Evolutionary conservation across 83 land plant species (phyloP), one percentile per base, ranked within the genome.

Genomic region (Picea abies): DNA sequence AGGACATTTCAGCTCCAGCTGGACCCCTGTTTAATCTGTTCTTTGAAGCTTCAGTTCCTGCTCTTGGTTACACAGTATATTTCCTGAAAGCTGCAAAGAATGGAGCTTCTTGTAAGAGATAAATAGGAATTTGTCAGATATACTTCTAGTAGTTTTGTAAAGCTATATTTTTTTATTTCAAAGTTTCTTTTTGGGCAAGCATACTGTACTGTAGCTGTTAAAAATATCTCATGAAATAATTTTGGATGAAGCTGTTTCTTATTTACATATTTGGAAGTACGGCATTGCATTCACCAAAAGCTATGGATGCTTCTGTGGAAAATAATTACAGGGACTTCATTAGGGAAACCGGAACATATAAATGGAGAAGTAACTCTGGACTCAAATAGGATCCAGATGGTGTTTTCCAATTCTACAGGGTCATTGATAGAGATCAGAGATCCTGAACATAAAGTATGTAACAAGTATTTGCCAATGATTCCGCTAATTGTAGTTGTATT

Each of bases 41-140:
- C 3, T 86, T 86, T 79, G 65, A 63, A 86, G 85, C 88, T 63
- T 70, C 83, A 37, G 80, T 86, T 79, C 90, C 88, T 80, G 80
- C 88, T 47, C 83, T 88, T 17, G 88, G 90, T 41, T 86, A 83
- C 60, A 79, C 71, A 12, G 26, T 89, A 7, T 88, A 87, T 82
- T 79, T 78, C 35, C 20, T 88, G 20, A 76, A 76, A 52, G 35
- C 79, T 76, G 19, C 37, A 56, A 25, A 76, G 61, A 26, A 2
- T 52, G 79, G 20, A 76, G 37, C 61, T 14, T 76, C 79, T 25
- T 14, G 62, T 76, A 76, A 76, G 79, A 25, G 61, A 76, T 70
- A 37, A 44, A 41, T 73, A 5, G 41, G 23, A 41, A 0, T 44
- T n/a, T 73, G n/a, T 73, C 25, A 73, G 22, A 73, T 73, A 44